Evolutionary conservation across 176 grass and related monocot species (phyloP), one percentile per base, ranked within the genome.

Genomic region (Melocanna baccifera): DNA sequence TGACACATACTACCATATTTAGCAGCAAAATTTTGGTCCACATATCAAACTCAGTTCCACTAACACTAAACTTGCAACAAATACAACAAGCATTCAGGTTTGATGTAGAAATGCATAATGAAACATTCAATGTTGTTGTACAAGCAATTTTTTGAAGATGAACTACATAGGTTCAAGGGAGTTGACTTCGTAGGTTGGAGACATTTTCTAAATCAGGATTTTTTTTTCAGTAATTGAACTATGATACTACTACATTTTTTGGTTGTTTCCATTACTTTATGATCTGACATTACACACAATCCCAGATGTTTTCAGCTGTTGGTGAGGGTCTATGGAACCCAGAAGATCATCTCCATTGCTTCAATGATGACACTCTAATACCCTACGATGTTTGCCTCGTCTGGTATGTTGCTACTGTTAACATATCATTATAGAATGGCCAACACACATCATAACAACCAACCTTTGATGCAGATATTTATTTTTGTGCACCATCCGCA

Each of bases 231-330:
- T 62, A 4, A 78, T 37, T 62, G 1, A 6, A 6, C 6, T 0
- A 2, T 2, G 1, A 16, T 42, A 4, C 5, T 76, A 1, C n/a
- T n/a, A n/a, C n/a, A 0, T 0, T 6, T 5, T 1, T 5, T 0
- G 7, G 7, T 23, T 3, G 2, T 12, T 12, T 12, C 8, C 10
- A 10, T 5, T 12, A 1, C 3, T 4, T 13, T 13, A 3, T 59
- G 3, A 25, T 23, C 9, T 10, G 7, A 25, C 7, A n/a, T 7
- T 4, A 4, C 0, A 0, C 6, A 25, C 0, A 4, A 1, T 14
- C 45, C 14, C 26, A 73, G 25, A 73, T 73, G 70, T 73, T 18
- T 20, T 45, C 70, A 73, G 11, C 4, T 1, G 2, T 13, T 9
- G 26, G 47, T 9, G 6, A 9, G 1, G 25, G 2, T 0, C 1